phyloP scores from a whole-genome alignment of 768 basidiomycete species.

The Lactarius psammicola region DNA sequence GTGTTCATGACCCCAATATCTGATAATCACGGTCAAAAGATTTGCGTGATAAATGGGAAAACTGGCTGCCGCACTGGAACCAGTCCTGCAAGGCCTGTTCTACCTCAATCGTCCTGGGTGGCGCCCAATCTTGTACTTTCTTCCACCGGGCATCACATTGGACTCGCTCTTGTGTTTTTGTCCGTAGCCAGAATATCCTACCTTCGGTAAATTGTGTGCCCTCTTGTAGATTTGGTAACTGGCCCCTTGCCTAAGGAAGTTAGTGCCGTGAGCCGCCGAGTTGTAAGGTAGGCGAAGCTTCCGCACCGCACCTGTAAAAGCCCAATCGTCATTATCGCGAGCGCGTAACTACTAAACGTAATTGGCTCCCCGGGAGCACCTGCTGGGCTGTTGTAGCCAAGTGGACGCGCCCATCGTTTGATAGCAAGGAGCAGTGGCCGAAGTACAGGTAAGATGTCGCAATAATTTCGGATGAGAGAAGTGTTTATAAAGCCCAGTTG shows the following conservation, averaged over 20 bases:
- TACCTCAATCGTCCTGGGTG: conserved; percentile 14
- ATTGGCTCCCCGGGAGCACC: conserved; percentile 21
- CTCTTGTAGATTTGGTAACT: conserved; percentile 56
- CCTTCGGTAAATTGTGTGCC: conserved; percentile 30
- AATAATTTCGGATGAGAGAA: conserved; percentile 51
- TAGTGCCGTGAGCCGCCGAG: background rate
- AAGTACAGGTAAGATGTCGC: conserved; percentile 44
- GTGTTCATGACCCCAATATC: conserved; percentile 48
- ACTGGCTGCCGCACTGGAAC: conserved; percentile 11
- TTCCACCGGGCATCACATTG: conserved; percentile 24
- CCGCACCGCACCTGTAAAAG: conserved; percentile 50
- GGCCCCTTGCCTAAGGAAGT: conserved; percentile 40
- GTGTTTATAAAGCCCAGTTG: conserved; percentile 56
- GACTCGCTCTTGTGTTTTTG: conserved; percentile 14
- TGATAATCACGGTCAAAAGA: conserved; percentile 29
- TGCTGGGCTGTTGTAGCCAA: conserved; percentile 50
- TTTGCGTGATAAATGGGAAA: background rate
- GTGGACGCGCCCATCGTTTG: conserved; percentile 60
- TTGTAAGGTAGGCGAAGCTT: background rate
- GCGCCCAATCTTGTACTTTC: conserved; percentile 10
- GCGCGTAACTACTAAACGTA: conserved; percentile 62
- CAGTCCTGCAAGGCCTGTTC: conserved; percentile 21
- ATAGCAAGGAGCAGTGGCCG: conserved; percentile 46
- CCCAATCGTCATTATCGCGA: conserved; percentile 58
- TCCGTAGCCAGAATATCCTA: conserved; percentile 38